phyloP scores from a whole-genome alignment of 2,329 filamentous ascomycete genomes.

The Fusarium sulawesiense region DNA sequence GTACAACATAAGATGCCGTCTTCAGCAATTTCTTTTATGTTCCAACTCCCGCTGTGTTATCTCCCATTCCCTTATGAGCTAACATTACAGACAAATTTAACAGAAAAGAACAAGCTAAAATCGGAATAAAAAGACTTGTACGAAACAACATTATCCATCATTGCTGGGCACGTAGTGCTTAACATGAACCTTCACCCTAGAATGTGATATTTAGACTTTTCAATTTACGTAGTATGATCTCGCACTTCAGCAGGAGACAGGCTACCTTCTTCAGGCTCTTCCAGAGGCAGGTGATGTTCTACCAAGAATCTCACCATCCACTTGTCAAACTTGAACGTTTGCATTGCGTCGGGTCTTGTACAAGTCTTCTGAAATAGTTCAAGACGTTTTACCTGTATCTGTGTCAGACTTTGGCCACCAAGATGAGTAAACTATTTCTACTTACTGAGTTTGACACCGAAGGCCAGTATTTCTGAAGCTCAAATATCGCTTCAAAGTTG shows the following conservation, averaged over 20 bases:
- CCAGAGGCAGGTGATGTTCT: constrained; percentile 7
- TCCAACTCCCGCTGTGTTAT: too few species aligned
- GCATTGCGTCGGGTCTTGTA: background rate
- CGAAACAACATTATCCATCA: background rate
- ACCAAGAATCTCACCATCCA: constrained; percentile 19
- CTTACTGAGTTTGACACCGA: constrained; percentile 5
- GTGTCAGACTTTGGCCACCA: too few species aligned
- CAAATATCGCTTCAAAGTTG: constrained; percentile 13
- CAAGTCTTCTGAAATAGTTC: constrained; percentile 7
- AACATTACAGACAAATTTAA: too few species aligned
- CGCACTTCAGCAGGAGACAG: background rate
- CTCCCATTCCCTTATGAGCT: too few species aligned
- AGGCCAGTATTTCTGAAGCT: constrained; percentile 9
- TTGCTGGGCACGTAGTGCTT: too few species aligned
- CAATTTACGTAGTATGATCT: background rate
- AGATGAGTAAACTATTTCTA: too few species aligned
- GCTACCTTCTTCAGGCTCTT: constrained; percentile 8
- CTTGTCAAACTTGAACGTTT: constrained; percentile 13
- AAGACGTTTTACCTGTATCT: background rate
- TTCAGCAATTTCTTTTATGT: too few species aligned
- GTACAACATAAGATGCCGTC: too few species aligned
- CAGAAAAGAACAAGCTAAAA: too few species aligned
- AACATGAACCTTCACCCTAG: background rate
- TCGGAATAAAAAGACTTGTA: background rate
- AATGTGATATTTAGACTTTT: background rate